Base-by-base conservation (phyloP, 768 basidiomycete genomes). In the Podaxis sp. region DNA sequence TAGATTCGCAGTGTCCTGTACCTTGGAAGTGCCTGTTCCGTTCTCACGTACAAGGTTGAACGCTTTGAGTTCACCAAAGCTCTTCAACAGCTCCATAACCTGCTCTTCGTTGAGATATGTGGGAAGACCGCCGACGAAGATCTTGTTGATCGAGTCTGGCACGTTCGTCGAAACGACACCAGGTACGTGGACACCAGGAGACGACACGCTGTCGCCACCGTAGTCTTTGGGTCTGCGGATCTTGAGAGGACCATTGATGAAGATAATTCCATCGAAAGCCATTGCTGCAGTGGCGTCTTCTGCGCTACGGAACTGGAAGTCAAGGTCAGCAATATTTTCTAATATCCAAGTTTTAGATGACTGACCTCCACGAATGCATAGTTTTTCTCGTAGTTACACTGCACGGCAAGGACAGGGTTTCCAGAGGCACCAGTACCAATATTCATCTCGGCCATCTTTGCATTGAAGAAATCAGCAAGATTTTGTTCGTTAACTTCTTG, bases 21-120 rank as follows among this genome's bases (percentile, higher is more conserved):
- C 96, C 84, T 98, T 98, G 7, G 93, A 96, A 33, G 86, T 77
- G 54, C 92, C 93, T 63, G 88, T 93, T 48, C 88, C 89, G 66
- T 92, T 93, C 75, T 99, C 97, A 65, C 97, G 89, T 62, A 99
- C 97, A 52, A 99, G 84, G 72, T 99, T 99, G 86, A 99, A 99
- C 8, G 95, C 94, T 74, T 93, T 95, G 55, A 99, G 84, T 65
- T 99, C 97, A 63, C 97, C 97, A 71, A 99, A 99, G 72, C 89
- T 94, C 81, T 95, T 98, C 66, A 99, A 82, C 36, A 99, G 74
- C 74, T 99, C 97, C 87, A 96, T 94, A 63, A 99, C 97, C 77
- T 99, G 96, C 72, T 97, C 97, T 75, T 99, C 97, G 70, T 93
- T 96, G 53, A 99, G 86, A 74, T 99, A 98, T 22, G 92, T 84